Evolutionary conservation across 2,329 filamentous ascomycete genomes (phyloP).

Genomic region (Seiridium unicorne): DNA sequence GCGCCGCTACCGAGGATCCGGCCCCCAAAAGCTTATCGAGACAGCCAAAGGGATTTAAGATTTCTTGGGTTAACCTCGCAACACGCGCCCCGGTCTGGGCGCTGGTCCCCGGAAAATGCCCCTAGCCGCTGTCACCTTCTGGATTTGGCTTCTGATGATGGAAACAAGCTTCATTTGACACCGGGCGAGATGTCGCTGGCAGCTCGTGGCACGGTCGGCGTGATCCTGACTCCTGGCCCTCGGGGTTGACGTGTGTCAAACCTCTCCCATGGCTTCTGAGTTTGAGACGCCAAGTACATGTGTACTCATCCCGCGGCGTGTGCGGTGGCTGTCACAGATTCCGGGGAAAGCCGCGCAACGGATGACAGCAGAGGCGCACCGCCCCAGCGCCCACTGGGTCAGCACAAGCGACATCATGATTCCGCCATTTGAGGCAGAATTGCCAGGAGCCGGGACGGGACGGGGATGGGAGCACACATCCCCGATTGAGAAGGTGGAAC

Average conservation of each 20-base stretch:
- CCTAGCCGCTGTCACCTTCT: background rate
- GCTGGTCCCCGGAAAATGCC: background rate
- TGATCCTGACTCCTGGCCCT: too few relatives aligned
- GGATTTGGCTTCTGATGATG: background rate
- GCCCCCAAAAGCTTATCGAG: constrained; percentile 1
- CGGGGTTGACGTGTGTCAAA: background rate
- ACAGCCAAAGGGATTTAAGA: background rate
- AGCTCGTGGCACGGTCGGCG: background rate
- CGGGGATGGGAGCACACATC: background rate
- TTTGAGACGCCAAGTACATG: background rate
- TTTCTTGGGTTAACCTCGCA: background rate
- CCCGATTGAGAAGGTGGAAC: background rate
- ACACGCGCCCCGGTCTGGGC: background rate
- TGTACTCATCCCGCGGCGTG: background rate
- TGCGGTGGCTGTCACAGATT: background rate
- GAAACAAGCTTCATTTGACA: constrained; percentile 3
- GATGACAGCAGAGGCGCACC: constrained; percentile 1
- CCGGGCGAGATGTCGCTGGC: background rate
- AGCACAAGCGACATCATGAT: background rate
- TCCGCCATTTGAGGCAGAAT: background rate
- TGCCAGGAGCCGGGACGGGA: background rate
- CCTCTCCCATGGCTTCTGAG: background rate
- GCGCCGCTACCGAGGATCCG: background rate
- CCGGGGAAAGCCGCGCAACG: background rate
- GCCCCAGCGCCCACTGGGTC: background rate